Evolutionary conservation across 129 eudicot genomes (phyloP).

Genomic region (Dittrichia graveolens): DNA sequence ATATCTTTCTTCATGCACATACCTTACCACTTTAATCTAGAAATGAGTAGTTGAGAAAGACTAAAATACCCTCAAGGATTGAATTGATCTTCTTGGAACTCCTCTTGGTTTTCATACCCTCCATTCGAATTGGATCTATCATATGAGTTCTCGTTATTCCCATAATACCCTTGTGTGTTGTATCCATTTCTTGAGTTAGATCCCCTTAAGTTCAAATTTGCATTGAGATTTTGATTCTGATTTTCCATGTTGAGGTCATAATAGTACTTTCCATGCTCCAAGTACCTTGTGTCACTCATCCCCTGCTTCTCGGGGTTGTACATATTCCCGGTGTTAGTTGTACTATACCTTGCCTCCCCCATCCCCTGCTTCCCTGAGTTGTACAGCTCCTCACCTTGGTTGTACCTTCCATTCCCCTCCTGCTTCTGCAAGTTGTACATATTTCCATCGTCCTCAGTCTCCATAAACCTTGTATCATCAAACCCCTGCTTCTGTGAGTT

Average conservation of each 20-base stretch:
- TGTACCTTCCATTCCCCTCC: constrained; percentile 20
- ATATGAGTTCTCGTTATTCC: constrained; percentile 36
- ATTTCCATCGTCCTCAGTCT: constrained; percentile 22
- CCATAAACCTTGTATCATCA: constrained; percentile 32
- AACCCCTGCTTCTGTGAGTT: constrained; percentile 28
- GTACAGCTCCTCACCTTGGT: constrained; percentile 24
- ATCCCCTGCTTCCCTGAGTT: constrained; percentile 19
- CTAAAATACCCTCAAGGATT: constrained; percentile 47
- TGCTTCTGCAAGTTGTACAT: constrained; percentile 41
- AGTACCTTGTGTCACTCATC: constrained; percentile 68
- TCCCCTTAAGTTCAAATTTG: constrained; percentile 37
- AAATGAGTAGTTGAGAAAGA: constrained; percentile 10
- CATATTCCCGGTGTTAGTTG: constrained; percentile 32
- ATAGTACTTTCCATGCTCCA: constrained; percentile 58
- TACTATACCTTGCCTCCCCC: constrained; percentile 15
- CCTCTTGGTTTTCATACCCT: constrained; percentile 44
- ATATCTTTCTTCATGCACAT: constrained; percentile 32
- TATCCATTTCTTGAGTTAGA: constrained; percentile 36
- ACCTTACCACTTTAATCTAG: constrained; percentile 14
- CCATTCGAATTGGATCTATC: constrained; percentile 44
- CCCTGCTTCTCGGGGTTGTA: constrained; percentile 51
- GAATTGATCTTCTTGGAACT: constrained; percentile 30
- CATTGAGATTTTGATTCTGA: constrained; percentile 9
- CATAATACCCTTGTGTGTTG: constrained; percentile 46
- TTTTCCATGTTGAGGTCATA: constrained; percentile 44